Evolutionary conservation across 2,329 filamentous ascomycete genomes (phyloP).

Genomic region (Xylaria digitata): DNA sequence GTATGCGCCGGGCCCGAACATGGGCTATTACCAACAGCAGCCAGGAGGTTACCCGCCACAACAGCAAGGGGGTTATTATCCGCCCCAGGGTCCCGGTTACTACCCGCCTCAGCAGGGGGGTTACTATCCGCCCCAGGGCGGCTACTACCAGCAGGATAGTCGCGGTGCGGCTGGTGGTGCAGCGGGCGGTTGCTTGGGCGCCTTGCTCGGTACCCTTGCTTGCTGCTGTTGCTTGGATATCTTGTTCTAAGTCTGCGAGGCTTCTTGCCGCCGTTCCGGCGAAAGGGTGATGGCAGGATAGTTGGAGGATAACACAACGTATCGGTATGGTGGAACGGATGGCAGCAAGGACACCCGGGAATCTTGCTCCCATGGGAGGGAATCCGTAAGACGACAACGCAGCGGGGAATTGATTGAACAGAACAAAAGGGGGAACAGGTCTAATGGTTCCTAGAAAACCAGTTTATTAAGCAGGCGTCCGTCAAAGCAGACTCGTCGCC

Average conservation of each 20-base stretch:
- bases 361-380: not conserved
- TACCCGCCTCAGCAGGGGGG: conserved; percentile 49
- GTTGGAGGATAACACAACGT: not conserved
- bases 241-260: conserved; percentile 58
- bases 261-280: not conserved
- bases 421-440: not conserved
- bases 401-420: not conserved
- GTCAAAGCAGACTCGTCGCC: not conserved
- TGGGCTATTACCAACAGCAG: conserved; percentile 58
- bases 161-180: conserved; percentile 26
- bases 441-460: not conserved
- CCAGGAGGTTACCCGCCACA: conserved; percentile 55
- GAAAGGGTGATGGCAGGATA: not conserved
- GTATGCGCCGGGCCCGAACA: conserved; percentile 54
- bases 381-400: not conserved
- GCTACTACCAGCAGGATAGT: conserved; percentile 49
- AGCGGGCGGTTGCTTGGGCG: conserved; percentile 54
- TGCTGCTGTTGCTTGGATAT: conserved; percentile 70
- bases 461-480: not conserved
- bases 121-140: conserved; percentile 52
- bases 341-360: not conserved
- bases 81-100: conserved; percentile 38
- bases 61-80: conserved; percentile 43
- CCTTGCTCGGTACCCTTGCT: conserved; percentile 62
- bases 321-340: not conserved